Base-by-base conservation (phyloP, 148 eudicot species). In the Rhododendron molle region DNA sequence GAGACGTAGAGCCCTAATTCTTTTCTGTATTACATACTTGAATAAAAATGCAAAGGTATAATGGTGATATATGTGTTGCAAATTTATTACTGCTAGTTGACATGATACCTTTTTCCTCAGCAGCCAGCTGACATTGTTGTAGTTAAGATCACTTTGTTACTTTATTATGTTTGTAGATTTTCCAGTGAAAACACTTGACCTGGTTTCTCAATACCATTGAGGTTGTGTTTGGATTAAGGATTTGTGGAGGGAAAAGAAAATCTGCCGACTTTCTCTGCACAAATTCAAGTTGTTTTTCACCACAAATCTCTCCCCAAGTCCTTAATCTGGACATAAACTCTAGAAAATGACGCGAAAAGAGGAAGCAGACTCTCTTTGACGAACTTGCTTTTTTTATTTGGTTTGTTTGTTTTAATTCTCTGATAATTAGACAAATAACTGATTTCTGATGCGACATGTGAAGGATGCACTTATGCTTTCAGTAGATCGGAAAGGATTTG, bases 1-100 rank as follows among this genome's bases (percentile, higher is more conserved):
- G 83, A 91, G 98, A 89, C 98, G 98, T 62, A 92, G 98, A 88
- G 97, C 95, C 72, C 93, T 96, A 50, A 84, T 93, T 85, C 90
- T 96, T 86, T 90, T 95, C 83, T 94, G 96, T 83, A 84, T 91
- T 72, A 85, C 94, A 49, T 88, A 87, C 88, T 86, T 91, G 83
- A 95, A 96, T 69, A 89, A 74, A 78, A 56, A 90, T 84, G 95
- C 92, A 43, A 95, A 89, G 98, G 99, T 96, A 80, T 85, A 89
- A 79, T 28, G 43, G 44, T 74, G 72, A 67, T 89, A 79, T 54
- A 40, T 76, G 18, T 16, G 46, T 21, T 76, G 71, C n/a, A 46
- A 69, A 18, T 34, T 18, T 30, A 0, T 36, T 23, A 73, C 49
- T 84, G 62, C 85, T 71, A 72, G 30, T 49, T 71, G 50, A 50